These are phyloP conservation scores for Emydomyces testavorans DNA, from an alignment of 2,329 filamentous ascomycete species.

Conservation along the genomic window DNA sequence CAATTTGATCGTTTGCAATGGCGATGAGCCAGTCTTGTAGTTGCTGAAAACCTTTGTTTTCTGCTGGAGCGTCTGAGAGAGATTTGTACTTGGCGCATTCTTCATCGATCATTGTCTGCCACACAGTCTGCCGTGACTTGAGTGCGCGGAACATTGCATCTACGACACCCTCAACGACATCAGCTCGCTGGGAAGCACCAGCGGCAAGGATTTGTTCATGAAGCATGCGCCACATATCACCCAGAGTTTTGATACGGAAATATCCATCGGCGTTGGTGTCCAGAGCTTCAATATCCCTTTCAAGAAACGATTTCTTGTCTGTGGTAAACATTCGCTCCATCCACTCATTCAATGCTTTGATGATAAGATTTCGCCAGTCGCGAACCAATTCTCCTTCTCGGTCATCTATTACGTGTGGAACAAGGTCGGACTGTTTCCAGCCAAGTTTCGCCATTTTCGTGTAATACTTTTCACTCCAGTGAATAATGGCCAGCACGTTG, in stretches of 20 bases:
- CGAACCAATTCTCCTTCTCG: constrained; percentile 81
- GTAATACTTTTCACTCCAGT: constrained; percentile 94
- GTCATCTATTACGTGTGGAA: constrained; percentile 79
- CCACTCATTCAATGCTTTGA: constrained; percentile 93
- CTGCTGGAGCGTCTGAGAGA: constrained; percentile 27
- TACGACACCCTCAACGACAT: constrained; percentile 88
- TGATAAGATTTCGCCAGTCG: constrained; percentile 89
- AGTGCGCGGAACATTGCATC: constrained; percentile 91
- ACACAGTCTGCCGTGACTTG: constrained; percentile 67
- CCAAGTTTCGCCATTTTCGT: constrained; percentile 88
- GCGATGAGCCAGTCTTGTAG: constrained; percentile 86
- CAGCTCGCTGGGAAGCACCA: constrained; percentile 68
- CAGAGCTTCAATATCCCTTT: constrained; percentile 66
- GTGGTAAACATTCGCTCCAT: constrained; percentile 82
- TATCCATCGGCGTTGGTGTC: constrained; percentile 81
- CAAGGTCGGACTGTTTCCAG: constrained; percentile 61
- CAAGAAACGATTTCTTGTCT: constrained; percentile 69
- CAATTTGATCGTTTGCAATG: constrained; percentile 96
- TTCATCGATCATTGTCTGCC: constrained; percentile 79
- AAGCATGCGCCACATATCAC: constrained; percentile 96
- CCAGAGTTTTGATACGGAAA: constrained; percentile 81
- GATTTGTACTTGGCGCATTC: constrained; percentile 65
- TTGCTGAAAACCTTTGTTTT: constrained; percentile 58
- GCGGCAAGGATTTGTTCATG: constrained; percentile 83
- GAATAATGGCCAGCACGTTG: constrained; percentile 81